These are phyloP conservation scores for Mucor mucedo DNA, from an alignment of 371 early-diverging fungal genomes.

Conservation along the genomic window DNA sequence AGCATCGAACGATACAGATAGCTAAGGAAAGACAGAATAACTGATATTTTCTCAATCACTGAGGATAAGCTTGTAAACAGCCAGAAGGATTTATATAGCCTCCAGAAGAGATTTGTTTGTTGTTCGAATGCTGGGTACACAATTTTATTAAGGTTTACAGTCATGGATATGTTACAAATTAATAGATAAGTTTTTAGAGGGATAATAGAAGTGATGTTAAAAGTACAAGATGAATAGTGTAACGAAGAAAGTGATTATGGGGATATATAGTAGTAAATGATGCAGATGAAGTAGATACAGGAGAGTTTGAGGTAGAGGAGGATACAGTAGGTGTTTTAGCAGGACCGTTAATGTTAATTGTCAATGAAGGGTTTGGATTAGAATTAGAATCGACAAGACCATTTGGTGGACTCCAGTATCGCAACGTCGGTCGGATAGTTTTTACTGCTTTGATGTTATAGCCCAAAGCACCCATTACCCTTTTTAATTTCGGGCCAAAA, in stretches of 20 bases:
- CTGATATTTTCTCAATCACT: too few relatives aligned
- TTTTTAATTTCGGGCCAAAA: constrained; percentile 47
- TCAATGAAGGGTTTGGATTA: constrained; percentile 37
- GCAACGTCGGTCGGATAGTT: constrained; percentile 24
- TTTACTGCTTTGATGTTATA: constrained; percentile 29
- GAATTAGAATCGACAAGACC: constrained; percentile 33
- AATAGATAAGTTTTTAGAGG: not conserved
- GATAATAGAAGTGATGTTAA: constrained; percentile 1
- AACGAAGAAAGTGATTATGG: not conserved
- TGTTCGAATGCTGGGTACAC: too few relatives aligned
- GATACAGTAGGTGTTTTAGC: constrained; percentile 29
- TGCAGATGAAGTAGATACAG: constrained; percentile 2
- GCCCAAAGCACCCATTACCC: constrained; percentile 44
- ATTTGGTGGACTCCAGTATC: constrained; percentile 35
- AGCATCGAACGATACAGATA: too few relatives aligned
- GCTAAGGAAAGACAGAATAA: too few relatives aligned
- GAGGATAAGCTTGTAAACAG: too few relatives aligned
- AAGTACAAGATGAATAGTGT: constrained; percentile 9
- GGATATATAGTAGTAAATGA: not conserved
- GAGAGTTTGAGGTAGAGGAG: constrained; percentile 6
- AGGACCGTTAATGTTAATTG: constrained; percentile 30
- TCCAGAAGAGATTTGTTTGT: too few relatives aligned
- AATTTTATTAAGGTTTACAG: too few relatives aligned
- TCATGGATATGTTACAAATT: not conserved
- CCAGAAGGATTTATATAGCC: too few relatives aligned